phyloP scores from a whole-genome alignment of 2,329 filamentous ascomycete species.

The Trichoderma cornu-damae region DNA sequence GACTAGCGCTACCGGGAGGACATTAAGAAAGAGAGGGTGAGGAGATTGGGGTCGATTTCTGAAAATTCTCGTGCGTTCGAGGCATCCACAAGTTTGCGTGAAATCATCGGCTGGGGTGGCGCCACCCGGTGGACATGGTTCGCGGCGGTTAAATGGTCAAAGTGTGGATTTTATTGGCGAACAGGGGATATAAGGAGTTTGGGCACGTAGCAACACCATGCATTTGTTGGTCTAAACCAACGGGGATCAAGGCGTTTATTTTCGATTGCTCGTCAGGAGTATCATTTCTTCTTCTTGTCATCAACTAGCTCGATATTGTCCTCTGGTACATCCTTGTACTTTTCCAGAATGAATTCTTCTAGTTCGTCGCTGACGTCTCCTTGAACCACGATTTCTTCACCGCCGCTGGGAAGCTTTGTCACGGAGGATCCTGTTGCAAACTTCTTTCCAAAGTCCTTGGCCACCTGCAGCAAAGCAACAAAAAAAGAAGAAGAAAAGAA shows the following conservation, averaged over 20 bases:
- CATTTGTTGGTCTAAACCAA: constrained; percentile 1
- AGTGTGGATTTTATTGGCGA: background rate
- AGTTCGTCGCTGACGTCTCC: constrained; percentile 95
- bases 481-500: too few relatives aligned
- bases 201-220: constrained; percentile 13
- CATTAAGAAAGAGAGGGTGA: constrained; percentile 51
- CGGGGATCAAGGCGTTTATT: background rate
- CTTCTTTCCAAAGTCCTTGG: constrained; percentile 97
- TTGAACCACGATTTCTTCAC: constrained; percentile 96
- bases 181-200: constrained; percentile 15
- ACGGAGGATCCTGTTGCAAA: constrained; percentile 93
- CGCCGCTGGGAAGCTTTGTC: constrained; percentile 78
- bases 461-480: constrained; percentile 50
- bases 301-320: constrained; percentile 93
- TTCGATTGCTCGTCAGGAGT: constrained; percentile 18
- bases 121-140: background rate
- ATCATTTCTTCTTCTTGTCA: constrained; percentile 82
- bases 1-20: constrained; percentile 45
- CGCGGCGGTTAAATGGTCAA: background rate
- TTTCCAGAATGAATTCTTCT: constrained; percentile 81
- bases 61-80: background rate
- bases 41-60: background rate
- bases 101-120: background rate
- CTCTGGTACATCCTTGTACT: constrained; percentile 85
- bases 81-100: background rate